Evolutionary conservation across 148 eudicot genomes (phyloP), one percentile per base, ranked within the genome.

Genomic region (Bassia scoparia): DNA sequence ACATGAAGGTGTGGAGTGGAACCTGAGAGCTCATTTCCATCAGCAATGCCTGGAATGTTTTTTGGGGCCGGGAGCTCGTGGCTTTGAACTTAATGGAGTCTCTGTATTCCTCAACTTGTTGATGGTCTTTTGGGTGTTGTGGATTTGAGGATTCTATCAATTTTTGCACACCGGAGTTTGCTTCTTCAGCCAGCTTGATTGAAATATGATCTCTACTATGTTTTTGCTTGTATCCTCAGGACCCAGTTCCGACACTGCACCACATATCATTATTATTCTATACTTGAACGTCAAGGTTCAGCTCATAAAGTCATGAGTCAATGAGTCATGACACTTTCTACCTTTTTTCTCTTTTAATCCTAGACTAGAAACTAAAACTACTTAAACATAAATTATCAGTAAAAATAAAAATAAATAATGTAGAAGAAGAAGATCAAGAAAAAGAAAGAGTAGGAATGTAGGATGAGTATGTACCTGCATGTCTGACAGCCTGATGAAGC

Each of bases 151-250:
- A 93, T 89, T 52, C 98, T 84, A 59, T 93, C 93, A 58, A 93
- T 93, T 81, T n/a, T 89, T 84, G 93, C 97, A 93, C 1, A 93
- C 84, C 4, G 98, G 93, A 61, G 81, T 72, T 78, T 89, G 87
- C 59, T 86, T 93, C 77, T 74, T 86, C 15, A 93, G 84, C 98
- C 98, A 93, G 80, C 98, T 93, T 83, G 98, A 94, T 84, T 94
- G 97, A 81, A 94, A 94, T 86, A 94, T 94, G 73, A 94, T 94
- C 83, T 94, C 98, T 62, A 94, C 98, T 83, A 94, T 94, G 87
- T 91, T 94, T 86, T 88, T 89, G 89, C 98, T 91, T 69, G 98
- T 88, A 81, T 94, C 98, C 33, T 94, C 97, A 26, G 91, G 81
- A 12, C 96, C 98, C 80, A 94, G 46, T 73, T 91, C 98, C 26